Evolutionary conservation across 305 asterid genomes (phyloP), one percentile per base, ranked within the genome.

Genomic region (Rubia peregrina): DNA sequence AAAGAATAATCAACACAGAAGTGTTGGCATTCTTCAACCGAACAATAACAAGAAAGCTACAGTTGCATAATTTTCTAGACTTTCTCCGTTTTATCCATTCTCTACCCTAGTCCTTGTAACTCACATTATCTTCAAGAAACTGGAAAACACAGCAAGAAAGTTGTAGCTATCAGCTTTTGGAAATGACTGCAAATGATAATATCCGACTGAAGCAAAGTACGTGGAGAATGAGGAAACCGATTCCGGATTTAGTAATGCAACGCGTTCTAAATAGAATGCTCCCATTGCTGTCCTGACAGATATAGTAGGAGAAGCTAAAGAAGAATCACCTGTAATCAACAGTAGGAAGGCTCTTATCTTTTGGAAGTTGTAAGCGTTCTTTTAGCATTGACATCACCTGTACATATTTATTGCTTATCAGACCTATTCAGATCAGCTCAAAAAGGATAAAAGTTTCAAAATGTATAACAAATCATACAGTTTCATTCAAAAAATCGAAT

Each of bases 321-420:
- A 60, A 77, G 71, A 63, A 44, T 59, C 84, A 91, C 98, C 85
- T 89, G 85, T 94, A 91, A 81, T 88, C 95, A 81, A 89, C 96
- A 60, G 85, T 83, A 6, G 98, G 96, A 73, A 94, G 99, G 16
- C 73, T 85, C 77, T 91, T 83, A 67, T 73, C 82, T 73, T 74
- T 78, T 21, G 88, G 85, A 85, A 88, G 70, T 74, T 80, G 86
- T 78, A 94, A 42, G 65, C 96, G 96, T 82, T 86, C 90, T 87
- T 91, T 94, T 77, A 94, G 83, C 89, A 89, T 76, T 64, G 95
- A 85, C 74, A 73, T 73, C 76, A 94, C 86, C 99, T 94, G 89
- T 57, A 85, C 46, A 17, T 71, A 77, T 73, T 71, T 69, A 78
- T 69, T 80, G 67, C 75, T 76, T 67, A 81, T 73, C 63, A 67